Percentiles rank a stretch among this genome's conserved stretches.
Conservation (phyloP, 768 basidiomycete species). For the Boletus huronensis region DNA sequence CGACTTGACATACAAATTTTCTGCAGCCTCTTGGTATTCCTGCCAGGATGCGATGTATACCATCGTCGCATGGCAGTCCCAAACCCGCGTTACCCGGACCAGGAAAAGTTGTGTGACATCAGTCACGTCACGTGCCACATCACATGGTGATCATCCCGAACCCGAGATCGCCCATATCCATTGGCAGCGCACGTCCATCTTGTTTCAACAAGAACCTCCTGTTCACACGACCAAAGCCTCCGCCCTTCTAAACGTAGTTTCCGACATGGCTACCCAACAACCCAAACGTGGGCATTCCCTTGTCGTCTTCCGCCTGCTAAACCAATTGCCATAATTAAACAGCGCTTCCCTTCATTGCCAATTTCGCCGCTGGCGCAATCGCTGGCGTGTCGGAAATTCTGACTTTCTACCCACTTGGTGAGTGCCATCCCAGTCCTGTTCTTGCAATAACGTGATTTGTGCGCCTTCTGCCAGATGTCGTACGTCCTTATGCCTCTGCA, state of each 20-base stretch:
- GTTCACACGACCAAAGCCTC: background rate
- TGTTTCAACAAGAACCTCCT: background rate
- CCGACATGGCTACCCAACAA: slow-evolving; percentile 29
- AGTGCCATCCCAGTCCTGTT: slow-evolving; percentile 22
- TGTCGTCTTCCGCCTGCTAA: background rate
- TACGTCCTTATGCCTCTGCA: slow-evolving; percentile 39
- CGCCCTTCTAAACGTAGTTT: background rate
- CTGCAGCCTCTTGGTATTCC: slow-evolving; percentile 87
- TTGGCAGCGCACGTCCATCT: background rate
- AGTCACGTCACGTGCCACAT: slow-evolving; percentile 21
- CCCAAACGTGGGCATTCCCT: slow-evolving; percentile 29
- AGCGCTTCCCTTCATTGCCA: slow-evolving; percentile 86
- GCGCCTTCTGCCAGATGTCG: slow-evolving; percentile 62
- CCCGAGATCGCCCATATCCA: background rate
- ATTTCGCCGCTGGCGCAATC: slow-evolving; percentile 93
- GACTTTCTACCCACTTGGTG: slow-evolving; percentile 88
- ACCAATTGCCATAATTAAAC: slow-evolving; percentile 6
- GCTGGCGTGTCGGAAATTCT: slow-evolving; percentile 85
- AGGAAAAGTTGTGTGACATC: slow-evolving; percentile 11
- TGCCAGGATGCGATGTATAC: slow-evolving; percentile 90
- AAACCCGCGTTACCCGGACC: background rate
- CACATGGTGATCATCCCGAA: background rate
- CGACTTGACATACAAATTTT: slow-evolving; percentile 75
- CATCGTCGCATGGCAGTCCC: slow-evolving; percentile 49
- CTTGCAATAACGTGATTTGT: background rate